Evolutionary conservation across 441 rosid genomes (phyloP).

Genomic region (Corymbia citriodora): DNA sequence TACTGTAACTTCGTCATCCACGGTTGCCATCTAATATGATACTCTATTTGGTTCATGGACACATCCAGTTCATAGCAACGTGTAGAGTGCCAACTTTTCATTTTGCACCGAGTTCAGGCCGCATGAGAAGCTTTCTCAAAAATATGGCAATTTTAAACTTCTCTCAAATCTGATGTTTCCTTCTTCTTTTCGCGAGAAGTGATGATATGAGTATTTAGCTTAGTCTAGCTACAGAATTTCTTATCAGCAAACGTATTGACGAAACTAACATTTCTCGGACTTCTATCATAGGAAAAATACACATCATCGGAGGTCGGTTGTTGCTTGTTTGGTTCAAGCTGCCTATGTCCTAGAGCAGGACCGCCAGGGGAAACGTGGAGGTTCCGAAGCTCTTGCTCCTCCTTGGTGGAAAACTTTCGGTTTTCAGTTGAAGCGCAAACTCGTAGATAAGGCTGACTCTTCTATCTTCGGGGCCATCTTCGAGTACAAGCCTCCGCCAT

Average conservation of each 20-base stretch:
- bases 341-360: slow-evolving; percentile 76
- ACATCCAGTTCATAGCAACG: not conserved
- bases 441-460: slow-evolving; percentile 65
- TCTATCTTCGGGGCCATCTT: slow-evolving; percentile 82
- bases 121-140: not conserved
- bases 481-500: slow-evolving; percentile 44
- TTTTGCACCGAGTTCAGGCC: not conserved
- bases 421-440: slow-evolving; percentile 50
- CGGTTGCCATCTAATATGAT: not conserved
- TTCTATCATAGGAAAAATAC: slow-evolving; percentile 49
- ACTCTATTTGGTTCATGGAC: not conserved
- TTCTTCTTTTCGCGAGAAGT: not conserved
- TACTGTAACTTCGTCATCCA: not conserved
- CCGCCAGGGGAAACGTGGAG: slow-evolving; percentile 69
- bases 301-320: slow-evolving; percentile 57
- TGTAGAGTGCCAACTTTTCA: not conserved
- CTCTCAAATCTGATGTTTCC: not conserved
- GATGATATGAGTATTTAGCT: not conserved
- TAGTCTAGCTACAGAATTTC: not conserved
- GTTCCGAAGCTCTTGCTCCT: slow-evolving; percentile 53
- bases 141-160: not conserved
- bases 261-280: not conserved
- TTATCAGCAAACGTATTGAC: not conserved
- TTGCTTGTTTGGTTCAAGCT: slow-evolving; percentile 79
- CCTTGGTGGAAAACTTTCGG: slow-evolving; percentile 85